These are phyloP conservation scores for Ophiocordyceps unilateralis DNA, from an alignment of 2,329 filamentous ascomycete genomes.

Conservation along the genomic window DNA sequence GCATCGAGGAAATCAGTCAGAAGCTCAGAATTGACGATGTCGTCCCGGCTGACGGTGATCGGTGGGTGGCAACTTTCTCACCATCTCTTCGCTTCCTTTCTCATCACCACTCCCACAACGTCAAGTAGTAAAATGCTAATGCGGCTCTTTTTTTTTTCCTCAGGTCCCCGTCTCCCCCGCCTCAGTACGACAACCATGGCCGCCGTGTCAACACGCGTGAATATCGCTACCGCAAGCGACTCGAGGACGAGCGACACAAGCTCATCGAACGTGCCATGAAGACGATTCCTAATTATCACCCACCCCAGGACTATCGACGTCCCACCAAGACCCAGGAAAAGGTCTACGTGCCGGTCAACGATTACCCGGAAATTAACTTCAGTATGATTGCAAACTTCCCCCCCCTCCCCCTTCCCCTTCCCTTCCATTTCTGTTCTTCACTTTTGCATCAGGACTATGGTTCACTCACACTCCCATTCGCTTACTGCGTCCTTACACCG, in stretches of 20 bases:
- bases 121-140: neutral
- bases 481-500: neutral
- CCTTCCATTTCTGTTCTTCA: conserved; percentile 7
- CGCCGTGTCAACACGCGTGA: conserved; percentile 98
- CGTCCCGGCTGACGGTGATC: conserved; percentile 86
- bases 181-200: conserved; percentile 98
- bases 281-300: conserved; percentile 98
- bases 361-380: conserved; percentile 99
- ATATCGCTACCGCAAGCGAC: conserved; percentile 92
- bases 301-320: conserved; percentile 92
- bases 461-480: neutral
- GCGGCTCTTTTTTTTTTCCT: conserved; percentile 4
- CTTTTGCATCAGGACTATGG: neutral
- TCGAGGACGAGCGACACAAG: conserved; percentile 98
- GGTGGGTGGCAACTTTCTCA: conserved; percentile 42
- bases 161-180: conserved; percentile 87
- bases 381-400: conserved; percentile 99
- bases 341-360: conserved; percentile 99
- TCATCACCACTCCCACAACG: neutral
- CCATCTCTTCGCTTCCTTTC: neutral
- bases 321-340: conserved; percentile 99
- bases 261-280: conserved; percentile 99
- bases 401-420: conserved; percentile 42
- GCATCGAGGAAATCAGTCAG: conserved; percentile 98
- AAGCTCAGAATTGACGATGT: conserved; percentile 99